Conservation (phyloP, 2,329 filamentous ascomycete genomes). For the Ceratocystis smalleyi region DNA sequence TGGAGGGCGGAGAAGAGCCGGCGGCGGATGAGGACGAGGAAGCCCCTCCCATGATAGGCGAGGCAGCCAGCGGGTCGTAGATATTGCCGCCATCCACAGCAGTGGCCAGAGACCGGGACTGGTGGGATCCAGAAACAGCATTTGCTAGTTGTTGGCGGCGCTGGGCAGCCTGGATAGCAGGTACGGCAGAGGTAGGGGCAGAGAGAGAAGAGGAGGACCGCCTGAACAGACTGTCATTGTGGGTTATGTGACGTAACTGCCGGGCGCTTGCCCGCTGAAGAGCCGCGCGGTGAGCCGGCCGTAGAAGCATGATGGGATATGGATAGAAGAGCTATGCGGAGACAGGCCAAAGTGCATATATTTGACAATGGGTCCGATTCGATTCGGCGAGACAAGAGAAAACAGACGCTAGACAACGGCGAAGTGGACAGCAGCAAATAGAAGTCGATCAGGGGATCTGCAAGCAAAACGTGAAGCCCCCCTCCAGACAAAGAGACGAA, state of each 20-base stretch:
- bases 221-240: slow-evolving; percentile 1
- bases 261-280: slow-evolving; percentile 15
- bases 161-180: background rate
- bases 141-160: slow-evolving; percentile 10
- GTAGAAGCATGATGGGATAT: slow-evolving; percentile 24
- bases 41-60: slow-evolving; percentile 10
- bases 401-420: background rate
- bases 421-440: background rate
- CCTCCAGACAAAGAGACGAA: slow-evolving; percentile 1
- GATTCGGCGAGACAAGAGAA: background rate
- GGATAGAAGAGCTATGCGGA: background rate
- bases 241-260: background rate
- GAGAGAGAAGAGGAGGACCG: slow-evolving; percentile 5
- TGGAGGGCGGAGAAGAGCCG: background rate
- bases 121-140: slow-evolving; percentile 1
- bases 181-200: background rate
- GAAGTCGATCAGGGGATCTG: background rate
- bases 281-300: slow-evolving; percentile 21
- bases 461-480: no score
- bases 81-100: slow-evolving; percentile 28
- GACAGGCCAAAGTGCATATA: no score
- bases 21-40: slow-evolving; percentile 19
- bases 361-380: background rate
- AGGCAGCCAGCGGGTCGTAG: slow-evolving; percentile 14
- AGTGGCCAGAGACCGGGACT: slow-evolving; percentile 26